Percentiles rank a stretch among this genome's conserved stretches.
These are phyloP conservation scores for Penicillium sp. DNA, from an alignment of 2,329 filamentous ascomycete species.

Conservation along the genomic window DNA sequence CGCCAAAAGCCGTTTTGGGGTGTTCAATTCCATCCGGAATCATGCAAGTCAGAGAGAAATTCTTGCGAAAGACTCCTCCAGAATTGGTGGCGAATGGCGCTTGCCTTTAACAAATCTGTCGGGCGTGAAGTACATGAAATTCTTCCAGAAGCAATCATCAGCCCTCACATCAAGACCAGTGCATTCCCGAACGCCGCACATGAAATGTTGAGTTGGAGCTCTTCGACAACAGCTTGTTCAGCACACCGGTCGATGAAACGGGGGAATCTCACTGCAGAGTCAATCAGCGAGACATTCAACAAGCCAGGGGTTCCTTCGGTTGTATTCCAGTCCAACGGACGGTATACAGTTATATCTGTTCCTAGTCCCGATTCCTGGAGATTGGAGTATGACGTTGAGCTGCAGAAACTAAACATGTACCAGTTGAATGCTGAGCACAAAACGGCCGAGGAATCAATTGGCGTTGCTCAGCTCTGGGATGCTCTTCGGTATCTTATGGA, in stretches of 20 bases:
- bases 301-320: slow-evolving; percentile 32
- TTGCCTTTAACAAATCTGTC: slow-evolving; percentile 56
- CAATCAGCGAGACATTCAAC: slow-evolving; percentile 37
- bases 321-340: slow-evolving; percentile 46
- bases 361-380: slow-evolving; percentile 37
- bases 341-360: slow-evolving; percentile 38
- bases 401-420: slow-evolving; percentile 24
- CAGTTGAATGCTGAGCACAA: slow-evolving; percentile 15
- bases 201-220: slow-evolving; percentile 36
- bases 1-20: slow-evolving; percentile 72
- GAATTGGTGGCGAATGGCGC: slow-evolving; percentile 71
- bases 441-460: slow-evolving; percentile 18
- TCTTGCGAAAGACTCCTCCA: slow-evolving; percentile 61
- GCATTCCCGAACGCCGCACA: slow-evolving; percentile 48
- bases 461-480: slow-evolving; percentile 35
- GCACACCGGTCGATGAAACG: slow-evolving; percentile 26
- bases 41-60: slow-evolving; percentile 67
- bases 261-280: slow-evolving; percentile 29
- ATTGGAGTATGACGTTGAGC: slow-evolving; percentile 34
- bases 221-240: slow-evolving; percentile 28
- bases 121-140: slow-evolving; percentile 23
- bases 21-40: slow-evolving; percentile 88
- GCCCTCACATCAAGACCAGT: slow-evolving; percentile 13
- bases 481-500: slow-evolving; percentile 40
- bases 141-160: slow-evolving; percentile 21